Conservation (phyloP, 139 green algal genomes). For the Prasinococcaceae sp. region DNA sequence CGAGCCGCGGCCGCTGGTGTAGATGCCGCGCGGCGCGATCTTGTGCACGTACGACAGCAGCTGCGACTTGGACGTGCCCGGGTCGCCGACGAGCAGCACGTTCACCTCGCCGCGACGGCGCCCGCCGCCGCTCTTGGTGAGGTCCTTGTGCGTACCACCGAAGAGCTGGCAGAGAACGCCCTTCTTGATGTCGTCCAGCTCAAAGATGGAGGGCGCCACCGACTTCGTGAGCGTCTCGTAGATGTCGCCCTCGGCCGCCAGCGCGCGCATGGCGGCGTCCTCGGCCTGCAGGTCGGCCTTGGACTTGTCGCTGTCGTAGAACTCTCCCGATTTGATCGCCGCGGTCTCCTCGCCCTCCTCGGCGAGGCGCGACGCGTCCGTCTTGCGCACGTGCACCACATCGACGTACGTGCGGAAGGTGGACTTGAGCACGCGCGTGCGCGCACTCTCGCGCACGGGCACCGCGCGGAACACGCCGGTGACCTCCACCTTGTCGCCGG, state of each 20-base stretch:
- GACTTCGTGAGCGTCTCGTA: constrained; percentile 70
- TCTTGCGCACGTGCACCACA: constrained; percentile 68
- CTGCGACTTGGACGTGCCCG: constrained; percentile 87
- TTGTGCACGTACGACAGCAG: constrained; percentile 91
- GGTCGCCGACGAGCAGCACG: constrained; percentile 88
- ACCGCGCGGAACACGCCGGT: constrained; percentile 64
- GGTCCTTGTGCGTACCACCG: constrained; percentile 23
- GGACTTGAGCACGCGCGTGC: constrained; percentile 27
- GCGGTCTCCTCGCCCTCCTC: too few species aligned
- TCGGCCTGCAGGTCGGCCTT: constrained; percentile 8
- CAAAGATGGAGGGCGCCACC: constrained; percentile 87
- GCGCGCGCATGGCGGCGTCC: constrained; percentile 4
- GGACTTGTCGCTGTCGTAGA: constrained; percentile 11
- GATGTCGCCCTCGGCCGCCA: constrained; percentile 47
- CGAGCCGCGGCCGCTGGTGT: constrained; percentile 80
- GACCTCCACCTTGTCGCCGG: constrained; percentile 47
- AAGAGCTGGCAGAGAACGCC: constrained; percentile 56
- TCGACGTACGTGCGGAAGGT: constrained; percentile 74
- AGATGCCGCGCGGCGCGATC: constrained; percentile 85
- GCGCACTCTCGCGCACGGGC: constrained; percentile 54
- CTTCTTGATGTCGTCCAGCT: constrained; percentile 96
- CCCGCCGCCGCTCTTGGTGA: not conserved
- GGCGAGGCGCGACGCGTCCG: constrained; percentile 26
- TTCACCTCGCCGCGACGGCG: constrained; percentile 78
- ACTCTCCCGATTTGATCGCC: constrained; percentile 4